Evolutionary conservation across 2,329 filamentous ascomycete species (phyloP), one percentile per base, ranked within the genome.

Genomic region (Blastomyces gilchristii): DNA sequence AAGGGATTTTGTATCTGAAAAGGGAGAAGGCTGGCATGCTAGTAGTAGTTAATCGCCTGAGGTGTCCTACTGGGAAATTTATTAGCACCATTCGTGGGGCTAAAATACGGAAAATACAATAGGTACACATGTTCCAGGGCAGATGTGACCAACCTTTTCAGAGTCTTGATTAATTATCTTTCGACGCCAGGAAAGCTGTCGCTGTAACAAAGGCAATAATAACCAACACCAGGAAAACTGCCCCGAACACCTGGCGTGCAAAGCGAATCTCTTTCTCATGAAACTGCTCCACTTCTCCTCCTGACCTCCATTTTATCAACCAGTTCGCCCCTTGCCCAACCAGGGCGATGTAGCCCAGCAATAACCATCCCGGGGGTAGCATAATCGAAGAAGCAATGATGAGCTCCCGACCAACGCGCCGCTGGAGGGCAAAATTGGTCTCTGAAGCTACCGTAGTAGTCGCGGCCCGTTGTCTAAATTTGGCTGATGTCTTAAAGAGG

Each of bases 261-360:
- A 66, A 57, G 22, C 58, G 49, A 37, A 59, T 63, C 34, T 68
- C 67, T 43, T 64, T 67, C 5, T 62, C 61, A 41, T 68, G 64
- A 61, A 68, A 68, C 53, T 62, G 56, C 2, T 52, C 49, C 16
- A 67, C 63, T 18, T 53, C 53, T 22, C 65, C 64, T 1, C 50
- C 25, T 5, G 66, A 67, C n/a, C 59, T 49, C 64, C 65, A 64
- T 12, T 57, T 53, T 22, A 68, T 66, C 34, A 68, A n/a, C 18
- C 22, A 18, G 45, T 64, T 54, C 11, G 61, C 52, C 41, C 61
- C 6, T 9, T 50, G 52, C 9, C 61, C 60, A 6, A 61, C 47
- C 34, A 66, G 63, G 8, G 63, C 66, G 60, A 68, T 65, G 18
- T 62, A 41, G 2, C 53, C 63, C 11, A 68, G 25, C 22, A 65